These are phyloP conservation scores for Ormosia semicastrata DNA, from an alignment of 306 rosid species.

Conservation along the genomic window DNA sequence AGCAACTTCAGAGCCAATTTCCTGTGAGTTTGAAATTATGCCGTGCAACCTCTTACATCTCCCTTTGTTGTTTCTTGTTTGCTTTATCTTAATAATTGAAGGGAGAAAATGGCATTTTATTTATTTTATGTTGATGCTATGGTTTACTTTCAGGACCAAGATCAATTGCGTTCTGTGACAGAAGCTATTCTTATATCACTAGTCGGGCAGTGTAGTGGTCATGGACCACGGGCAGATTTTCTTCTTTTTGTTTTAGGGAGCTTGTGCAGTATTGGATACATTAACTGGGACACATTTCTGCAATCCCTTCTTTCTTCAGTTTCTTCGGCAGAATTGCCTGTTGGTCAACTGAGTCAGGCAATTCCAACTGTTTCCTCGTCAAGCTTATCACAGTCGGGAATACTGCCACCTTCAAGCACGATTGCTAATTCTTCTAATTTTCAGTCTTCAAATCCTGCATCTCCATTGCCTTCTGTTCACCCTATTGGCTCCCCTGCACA, in stretches of 20 bases:
- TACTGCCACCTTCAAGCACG: conserved; percentile 60
- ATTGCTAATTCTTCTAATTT: conserved; percentile 62
- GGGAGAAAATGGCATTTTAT: background rate
- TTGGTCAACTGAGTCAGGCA: conserved; percentile 70
- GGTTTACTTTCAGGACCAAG: conserved; percentile 72
- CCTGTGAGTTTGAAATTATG: conserved; percentile 55
- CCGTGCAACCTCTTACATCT: background rate
- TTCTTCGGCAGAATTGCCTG: conserved; percentile 65
- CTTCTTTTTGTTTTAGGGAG: conserved; percentile 81
- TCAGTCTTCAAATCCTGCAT: conserved; percentile 88
- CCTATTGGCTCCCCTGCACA: conserved; percentile 90
- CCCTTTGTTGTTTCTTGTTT: background rate
- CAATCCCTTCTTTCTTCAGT: conserved; percentile 86
- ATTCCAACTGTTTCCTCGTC: conserved; percentile 59
- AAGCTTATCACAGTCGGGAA: conserved; percentile 69
- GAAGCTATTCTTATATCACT: conserved; percentile 80
- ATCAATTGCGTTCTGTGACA: conserved; percentile 78
- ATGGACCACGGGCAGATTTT: conserved; percentile 89
- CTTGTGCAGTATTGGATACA: conserved; percentile 70
- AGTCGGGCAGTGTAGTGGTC: conserved; percentile 85
- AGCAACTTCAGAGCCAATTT: conserved; percentile 88
- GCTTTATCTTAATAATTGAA: conserved; percentile 13
- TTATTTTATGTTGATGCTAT: conserved; percentile 6
- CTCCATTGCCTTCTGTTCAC: conserved; percentile 80
- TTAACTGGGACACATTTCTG: conserved; percentile 89